These are phyloP conservation scores for Aegilops umbellulata DNA, from an alignment of 176 grass and related monocot species.

Conservation along the genomic window DNA sequence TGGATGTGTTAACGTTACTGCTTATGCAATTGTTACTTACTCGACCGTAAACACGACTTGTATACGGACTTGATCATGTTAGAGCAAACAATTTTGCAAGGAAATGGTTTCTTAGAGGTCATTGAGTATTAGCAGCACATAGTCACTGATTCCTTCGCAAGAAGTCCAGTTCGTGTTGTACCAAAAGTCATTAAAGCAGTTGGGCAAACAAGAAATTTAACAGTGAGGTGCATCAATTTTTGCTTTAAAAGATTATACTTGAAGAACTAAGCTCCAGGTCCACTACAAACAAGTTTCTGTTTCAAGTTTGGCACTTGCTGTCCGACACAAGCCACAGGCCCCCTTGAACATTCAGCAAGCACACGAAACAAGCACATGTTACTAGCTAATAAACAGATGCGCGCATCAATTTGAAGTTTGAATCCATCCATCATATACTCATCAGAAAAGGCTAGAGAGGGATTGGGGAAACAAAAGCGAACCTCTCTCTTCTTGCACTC, in stretches of 20 bases:
- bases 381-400: not conserved
- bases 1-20: not conserved
- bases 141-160: not conserved
- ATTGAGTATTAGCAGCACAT: not conserved
- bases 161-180: not conserved
- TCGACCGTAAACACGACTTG: not conserved
- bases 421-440: not conserved
- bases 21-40: not conserved
- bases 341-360: not conserved
- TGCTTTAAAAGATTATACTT: not conserved
- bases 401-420: not conserved
- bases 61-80: not conserved
- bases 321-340: not conserved
- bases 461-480: not conserved
- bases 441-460: not conserved
- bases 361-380: not conserved
- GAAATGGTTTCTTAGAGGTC: not conserved
- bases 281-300: not conserved
- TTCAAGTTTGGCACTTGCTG: not conserved
- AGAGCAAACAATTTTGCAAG: not conserved
- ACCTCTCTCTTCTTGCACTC: constrained; percentile 98
- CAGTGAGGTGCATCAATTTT: not conserved
- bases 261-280: not conserved
- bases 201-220: not conserved
- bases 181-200: not conserved